Conservation (phyloP, 2,329 filamentous ascomycete species). For the Diaporthe citrichinensis region DNA sequence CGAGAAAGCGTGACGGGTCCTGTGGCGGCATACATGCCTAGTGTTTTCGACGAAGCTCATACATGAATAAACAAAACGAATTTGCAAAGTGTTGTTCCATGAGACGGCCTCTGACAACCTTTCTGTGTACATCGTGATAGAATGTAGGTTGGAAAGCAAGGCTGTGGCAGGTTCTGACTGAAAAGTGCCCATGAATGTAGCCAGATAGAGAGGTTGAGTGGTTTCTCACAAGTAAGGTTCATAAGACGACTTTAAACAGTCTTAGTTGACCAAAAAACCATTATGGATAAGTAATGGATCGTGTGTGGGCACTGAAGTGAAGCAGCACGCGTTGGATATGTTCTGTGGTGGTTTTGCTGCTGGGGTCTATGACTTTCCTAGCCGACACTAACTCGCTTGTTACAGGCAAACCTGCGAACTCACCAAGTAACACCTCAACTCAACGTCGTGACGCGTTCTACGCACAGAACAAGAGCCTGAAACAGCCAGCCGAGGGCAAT, state of each 20-base stretch:
- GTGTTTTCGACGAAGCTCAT: neutral
- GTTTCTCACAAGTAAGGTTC: neutral
- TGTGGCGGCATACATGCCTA: neutral
- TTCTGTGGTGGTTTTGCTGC: neutral
- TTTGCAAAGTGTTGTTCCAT: neutral
- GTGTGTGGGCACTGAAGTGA: neutral
- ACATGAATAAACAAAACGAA: neutral
- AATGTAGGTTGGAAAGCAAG: neutral
- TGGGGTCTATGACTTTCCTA: neutral
- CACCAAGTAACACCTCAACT: neutral
- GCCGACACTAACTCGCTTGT: neutral
- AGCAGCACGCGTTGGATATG: neutral
- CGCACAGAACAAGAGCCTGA: too few species aligned
- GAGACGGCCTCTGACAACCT: neutral
- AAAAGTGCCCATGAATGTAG: neutral
- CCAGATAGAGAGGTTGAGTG: neutral
- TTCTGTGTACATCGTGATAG: neutral
- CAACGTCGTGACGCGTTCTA: neutral
- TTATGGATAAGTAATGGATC: neutral
- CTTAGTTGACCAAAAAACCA: too few species aligned
- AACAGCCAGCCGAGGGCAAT: neutral
- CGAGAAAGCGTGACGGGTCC: neutral
- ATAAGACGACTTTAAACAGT: too few species aligned
- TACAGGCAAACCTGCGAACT: neutral
- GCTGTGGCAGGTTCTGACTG: neutral